A percentile compares a stretch with the other conserved stretches of the same genome.
Conservation (phyloP, 208 protist species). For the Wallacemonas sp. region DNA sequence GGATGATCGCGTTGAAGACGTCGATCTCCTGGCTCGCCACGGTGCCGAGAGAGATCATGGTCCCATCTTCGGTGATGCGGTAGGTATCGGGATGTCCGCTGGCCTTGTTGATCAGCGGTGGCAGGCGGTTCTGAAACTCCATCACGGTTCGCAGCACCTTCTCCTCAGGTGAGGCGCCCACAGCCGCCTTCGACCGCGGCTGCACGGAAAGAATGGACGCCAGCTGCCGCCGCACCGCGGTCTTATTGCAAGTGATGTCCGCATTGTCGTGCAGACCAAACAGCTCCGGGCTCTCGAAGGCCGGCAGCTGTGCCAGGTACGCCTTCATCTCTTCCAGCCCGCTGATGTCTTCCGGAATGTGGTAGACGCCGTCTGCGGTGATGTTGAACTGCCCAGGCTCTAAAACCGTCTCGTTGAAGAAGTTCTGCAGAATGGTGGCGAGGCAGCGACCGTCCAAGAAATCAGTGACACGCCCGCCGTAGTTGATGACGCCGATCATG, state of each 20-base stretch:
- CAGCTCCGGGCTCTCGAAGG: slow-evolving; percentile 92
- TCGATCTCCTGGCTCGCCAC: slow-evolving; percentile 91
- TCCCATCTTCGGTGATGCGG: slow-evolving; percentile 77
- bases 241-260: slow-evolving; percentile 93
- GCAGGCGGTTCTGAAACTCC: slow-evolving; percentile 83
- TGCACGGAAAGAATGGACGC: slow-evolving; percentile 89
- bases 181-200: slow-evolving; percentile 69
- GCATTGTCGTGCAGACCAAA: slow-evolving; percentile 97
- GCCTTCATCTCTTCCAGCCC: slow-evolving; percentile 60
- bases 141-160: slow-evolving; percentile 74
- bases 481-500: slow-evolving; percentile 95
- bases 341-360: slow-evolving; percentile 74
- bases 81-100: slow-evolving; percentile 84
- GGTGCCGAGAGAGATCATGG: slow-evolving; percentile 91
- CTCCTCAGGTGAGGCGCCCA: slow-evolving; percentile 62
- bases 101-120: slow-evolving; percentile 78
- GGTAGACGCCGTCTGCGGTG: slow-evolving; percentile 83
- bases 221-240: slow-evolving; percentile 86
- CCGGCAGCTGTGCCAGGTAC: slow-evolving; percentile 86
- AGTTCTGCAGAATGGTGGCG: slow-evolving; percentile 65
- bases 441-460: slow-evolving; percentile 89
- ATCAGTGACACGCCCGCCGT: slow-evolving; percentile 95
- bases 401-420: slow-evolving; percentile 76
- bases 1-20: slow-evolving; percentile 86
- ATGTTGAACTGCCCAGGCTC: slow-evolving; percentile 69